Base-by-base conservation (phyloP, 2,329 filamentous ascomycete genomes). In the Iodosphaeria phyllophila region DNA sequence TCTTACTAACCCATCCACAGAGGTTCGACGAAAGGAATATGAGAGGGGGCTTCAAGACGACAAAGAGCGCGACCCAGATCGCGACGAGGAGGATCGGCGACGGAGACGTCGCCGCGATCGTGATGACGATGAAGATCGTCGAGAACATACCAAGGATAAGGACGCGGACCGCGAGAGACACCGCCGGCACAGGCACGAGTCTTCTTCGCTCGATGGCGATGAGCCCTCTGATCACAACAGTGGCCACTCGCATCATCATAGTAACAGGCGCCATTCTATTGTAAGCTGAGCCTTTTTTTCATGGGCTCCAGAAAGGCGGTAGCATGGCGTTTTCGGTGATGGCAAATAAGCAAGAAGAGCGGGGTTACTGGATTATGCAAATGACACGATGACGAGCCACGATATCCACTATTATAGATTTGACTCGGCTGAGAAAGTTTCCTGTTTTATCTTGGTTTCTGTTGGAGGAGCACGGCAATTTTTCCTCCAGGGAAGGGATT, bases 11-110 rank as follows among this genome's bases (percentile, higher is more conserved):
- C 13, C 19, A 6, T 32, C 32, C 31, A 32, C 32, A 52, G 50
- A 52, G 21, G 47, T 42, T 28, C 48, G 47, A 17, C 48, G 53
- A 28, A 54, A 52, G 28, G 54, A 60, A 31, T 38, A 41, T 25
- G 54, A 54, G 23, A 47, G 31, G 10, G 43, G 47, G 8, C 9
- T 22, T 2, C 31, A 30, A 11, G 23, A 32, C 17, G 25, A 26
- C 10, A 25, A 27, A 8, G 35, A 39, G 14, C 38, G 35, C 9
- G 29, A 35, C 23, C 35, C 32, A 3, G 35, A 37, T 16, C 35
- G 35, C 13, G 42, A 44, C 13, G 35, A 37, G 14, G 41, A 43
- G 9, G 44, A 47, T 10, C 44, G 46, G 22, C 42, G 47, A 26
- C 38, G 35, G 8, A 38, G 40, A 25, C 34, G 37, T 13, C 34